phyloP scores from a whole-genome alignment of 2,329 filamentous ascomycete species.

The Davidsoniella australis region DNA sequence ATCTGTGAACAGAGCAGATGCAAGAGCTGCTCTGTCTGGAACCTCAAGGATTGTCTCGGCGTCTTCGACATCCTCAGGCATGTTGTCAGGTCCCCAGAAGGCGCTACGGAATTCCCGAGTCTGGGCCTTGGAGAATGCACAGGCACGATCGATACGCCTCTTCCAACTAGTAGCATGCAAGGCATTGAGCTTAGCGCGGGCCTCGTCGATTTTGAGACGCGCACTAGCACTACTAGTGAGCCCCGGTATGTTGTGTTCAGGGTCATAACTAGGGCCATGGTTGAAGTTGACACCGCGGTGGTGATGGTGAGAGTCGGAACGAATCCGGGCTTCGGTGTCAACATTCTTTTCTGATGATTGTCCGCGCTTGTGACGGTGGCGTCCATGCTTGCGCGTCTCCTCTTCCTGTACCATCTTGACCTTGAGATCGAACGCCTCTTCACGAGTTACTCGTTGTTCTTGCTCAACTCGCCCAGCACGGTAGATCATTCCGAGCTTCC shows the following conservation, averaged over 20 bases:
- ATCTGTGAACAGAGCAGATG: constrained; percentile 67
- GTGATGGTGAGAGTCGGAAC: constrained; percentile 29
- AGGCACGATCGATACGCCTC: constrained; percentile 65
- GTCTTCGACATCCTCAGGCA: constrained; percentile 68
- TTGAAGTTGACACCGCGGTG: constrained; percentile 23
- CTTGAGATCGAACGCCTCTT: constrained; percentile 80
- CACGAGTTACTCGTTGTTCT: constrained; percentile 70
- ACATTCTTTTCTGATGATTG: neutral
- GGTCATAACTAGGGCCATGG: constrained; percentile 56
- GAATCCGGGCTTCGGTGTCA: constrained; percentile 17
- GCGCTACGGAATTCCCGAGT: constrained; percentile 62
- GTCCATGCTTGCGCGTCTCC: constrained; percentile 38
- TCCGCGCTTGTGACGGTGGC: constrained; percentile 27
- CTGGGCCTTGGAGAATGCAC: constrained; percentile 50
- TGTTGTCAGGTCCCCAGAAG: constrained; percentile 68
- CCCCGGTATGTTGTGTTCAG: constrained; percentile 45
- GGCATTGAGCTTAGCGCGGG: constrained; percentile 54
- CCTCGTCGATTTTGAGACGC: constrained; percentile 47
- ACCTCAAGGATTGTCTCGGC: constrained; percentile 73
- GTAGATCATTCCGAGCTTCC: constrained; percentile 91
- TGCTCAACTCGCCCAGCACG: constrained; percentile 77
- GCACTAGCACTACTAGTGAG: constrained; percentile 4
- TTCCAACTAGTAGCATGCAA: constrained; percentile 89
- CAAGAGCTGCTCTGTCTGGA: constrained; percentile 66
- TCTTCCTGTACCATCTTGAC: constrained; percentile 68